Evolutionary conservation across 306 rosid species (phyloP), one percentile per base, ranked within the genome.

Genomic region (Styphnolobium japonicum): DNA sequence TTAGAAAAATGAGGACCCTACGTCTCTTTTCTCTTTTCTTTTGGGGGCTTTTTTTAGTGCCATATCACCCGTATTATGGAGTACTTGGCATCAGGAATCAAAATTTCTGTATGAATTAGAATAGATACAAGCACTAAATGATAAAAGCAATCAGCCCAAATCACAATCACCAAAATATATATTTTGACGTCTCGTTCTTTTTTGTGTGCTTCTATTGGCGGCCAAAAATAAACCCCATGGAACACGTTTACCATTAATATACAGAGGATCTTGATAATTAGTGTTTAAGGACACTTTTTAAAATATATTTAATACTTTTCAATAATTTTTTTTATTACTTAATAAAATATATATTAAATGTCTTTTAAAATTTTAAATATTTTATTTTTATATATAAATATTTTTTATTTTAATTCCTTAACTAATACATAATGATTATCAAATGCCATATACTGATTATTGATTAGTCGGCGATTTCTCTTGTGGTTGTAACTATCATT

Each of bases 401-500:
- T n/a, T n/a, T n/a, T n/a, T n/a, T n/a, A n/a, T n/a, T n/a, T n/a
- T n/a, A n/a, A n/a, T n/a, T n/a, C n/a, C n/a, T n/a, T n/a, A n/a
- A n/a, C n/a, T n/a, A n/a, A n/a, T n/a, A n/a, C n/a, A n/a, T n/a
- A n/a, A n/a, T n/a, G n/a, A n/a, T n/a, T n/a, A n/a, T n/a, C n/a
- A n/a, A n/a, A n/a, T n/a, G n/a, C n/a, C 7, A 18, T 4, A 42
- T 27, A 27, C 2, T 1, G 10, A 27, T 8, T 48, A 19, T 33
- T 37, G 43, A 52, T 37, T 10, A 37, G 75, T 65, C 29, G 56
- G 81, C 10, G 66, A 55, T 34, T 16, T 25, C 39, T 6, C 4
- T 10, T n/a, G 67, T 77, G 75, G 67, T 18, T 53, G 81, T 77
- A 67, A 77, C 67, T 27, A 53, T 53, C 81, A 39, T 10, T 45